Conservation (phyloP, 441 rosid genomes). For the Theobroma grandiflorum region DNA sequence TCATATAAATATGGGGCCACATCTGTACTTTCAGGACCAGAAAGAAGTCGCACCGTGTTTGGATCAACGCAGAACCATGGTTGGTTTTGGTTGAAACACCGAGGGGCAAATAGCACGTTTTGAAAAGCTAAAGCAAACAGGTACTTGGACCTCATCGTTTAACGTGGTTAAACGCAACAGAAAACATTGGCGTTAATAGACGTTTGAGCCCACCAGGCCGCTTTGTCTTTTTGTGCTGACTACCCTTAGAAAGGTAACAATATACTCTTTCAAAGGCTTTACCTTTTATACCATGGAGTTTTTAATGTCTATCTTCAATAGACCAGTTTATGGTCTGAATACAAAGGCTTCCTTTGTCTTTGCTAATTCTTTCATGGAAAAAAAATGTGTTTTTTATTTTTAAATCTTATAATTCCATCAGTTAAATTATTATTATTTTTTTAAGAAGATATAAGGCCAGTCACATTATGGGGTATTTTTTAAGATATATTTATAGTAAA, state of each 20-base stretch:
- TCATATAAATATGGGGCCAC: neutral
- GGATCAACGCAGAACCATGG: neutral
- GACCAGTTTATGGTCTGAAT: conserved; percentile 19
- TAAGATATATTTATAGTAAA: neutral
- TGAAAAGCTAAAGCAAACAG: neutral
- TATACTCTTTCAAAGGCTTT: neutral
- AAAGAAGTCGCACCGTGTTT: neutral
- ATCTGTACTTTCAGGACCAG: neutral
- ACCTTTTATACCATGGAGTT: neutral
- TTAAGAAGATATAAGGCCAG: too few species aligned
- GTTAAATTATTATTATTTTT: too few species aligned
- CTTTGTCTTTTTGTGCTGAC: conserved; percentile 40
- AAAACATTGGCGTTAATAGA: conserved; percentile 27
- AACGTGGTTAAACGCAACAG: conserved; percentile 28
- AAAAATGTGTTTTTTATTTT: too few species aligned
- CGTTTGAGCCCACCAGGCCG: neutral
- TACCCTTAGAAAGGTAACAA: conserved; percentile 3
- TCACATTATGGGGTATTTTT: neutral
- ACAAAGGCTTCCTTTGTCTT: neutral
- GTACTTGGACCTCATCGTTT: neutral
- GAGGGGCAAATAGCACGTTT: neutral
- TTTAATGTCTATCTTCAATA: neutral
- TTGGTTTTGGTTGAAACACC: neutral
- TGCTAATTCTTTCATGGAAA: too few species aligned
- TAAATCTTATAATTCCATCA: too few species aligned